Base-by-base conservation (phyloP, 345 rosid species). In the Orychophragmus violaceus region DNA sequence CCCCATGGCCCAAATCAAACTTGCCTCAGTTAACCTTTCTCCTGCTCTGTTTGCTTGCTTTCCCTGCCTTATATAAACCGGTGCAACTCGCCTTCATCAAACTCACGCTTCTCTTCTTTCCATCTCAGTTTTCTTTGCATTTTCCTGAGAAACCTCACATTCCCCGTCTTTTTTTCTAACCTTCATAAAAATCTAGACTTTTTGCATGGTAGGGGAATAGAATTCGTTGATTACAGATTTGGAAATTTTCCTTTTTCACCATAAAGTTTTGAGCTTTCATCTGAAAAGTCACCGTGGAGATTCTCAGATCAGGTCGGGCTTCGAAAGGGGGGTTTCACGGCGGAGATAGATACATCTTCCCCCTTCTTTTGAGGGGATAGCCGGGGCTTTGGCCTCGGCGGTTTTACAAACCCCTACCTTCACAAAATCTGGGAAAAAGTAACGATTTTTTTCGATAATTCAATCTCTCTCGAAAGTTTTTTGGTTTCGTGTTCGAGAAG, bases 331-430 rank as follows among this genome's bases (percentile, higher is more conserved):
- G 80, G 51, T 72, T 29, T 65, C 51, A 75, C 83, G 77, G 80
- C 85, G 78, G 75, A 42, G 74, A 76, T 70, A 77, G 87, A 82
- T 70, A 70, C 77, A 51, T 77, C 81, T 63, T 61, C 89, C 85
- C 90, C 84, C 76, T 84, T 81, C 97, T 83, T 83, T 80, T 90
- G 98, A 82, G 94, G 97, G 96, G 98, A 91, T 96, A 85, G 97
- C 97, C 98, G 97, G 85, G 98, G 98, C 98, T 79, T 74, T 87
- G 97, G 98, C 97, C 97, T 86, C 98, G 98, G 97, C 97, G 96
- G 97, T 86, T 86, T 85, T 70, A n/a, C 69, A 90, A 86, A 84
- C 98, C 97, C 98, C 96, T 92, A 77, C 75, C 85, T 69, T 70
- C 51, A 85, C 86, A 76, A 77, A 28, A 27, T 69, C 78, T 62